phyloP scores from a whole-genome alignment of 768 basidiomycete species.

The Ephemerocybe angulata region DNA sequence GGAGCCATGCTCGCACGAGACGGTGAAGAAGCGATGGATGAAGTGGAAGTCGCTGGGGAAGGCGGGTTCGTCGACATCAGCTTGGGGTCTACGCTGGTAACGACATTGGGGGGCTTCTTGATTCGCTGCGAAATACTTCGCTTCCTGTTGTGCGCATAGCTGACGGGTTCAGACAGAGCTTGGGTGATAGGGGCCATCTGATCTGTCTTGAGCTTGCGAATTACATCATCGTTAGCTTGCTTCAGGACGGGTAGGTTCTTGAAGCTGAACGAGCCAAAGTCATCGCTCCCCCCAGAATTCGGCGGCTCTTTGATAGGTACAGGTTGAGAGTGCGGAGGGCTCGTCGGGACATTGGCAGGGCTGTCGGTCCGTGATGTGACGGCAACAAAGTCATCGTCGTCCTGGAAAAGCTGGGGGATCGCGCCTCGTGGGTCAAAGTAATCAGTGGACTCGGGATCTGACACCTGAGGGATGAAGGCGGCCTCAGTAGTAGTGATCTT shows the following conservation, averaged over 20 bases:
- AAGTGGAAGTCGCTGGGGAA: slow-evolving; percentile 88
- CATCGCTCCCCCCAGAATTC: slow-evolving; percentile 66
- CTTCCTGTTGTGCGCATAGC: slow-evolving; percentile 59
- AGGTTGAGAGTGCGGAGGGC: slow-evolving; percentile 41
- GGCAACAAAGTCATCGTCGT: slow-evolving; percentile 64
- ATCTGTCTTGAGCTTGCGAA: slow-evolving; percentile 91
- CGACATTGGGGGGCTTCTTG: slow-evolving; percentile 78
- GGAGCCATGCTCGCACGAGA: slow-evolving; percentile 73
- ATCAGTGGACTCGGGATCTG: slow-evolving; percentile 98
- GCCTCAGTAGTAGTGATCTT: slow-evolving; percentile 85
- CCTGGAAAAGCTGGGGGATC: slow-evolving; percentile 84
- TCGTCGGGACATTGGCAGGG: slow-evolving; percentile 36
- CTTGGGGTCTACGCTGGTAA: slow-evolving; percentile 66
- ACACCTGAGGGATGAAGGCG: slow-evolving; percentile 91
- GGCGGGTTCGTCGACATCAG: slow-evolving; percentile 71
- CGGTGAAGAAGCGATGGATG: slow-evolving; percentile 86
- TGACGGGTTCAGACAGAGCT: slow-evolving; percentile 61
- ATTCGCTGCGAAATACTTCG: slow-evolving; percentile 79
- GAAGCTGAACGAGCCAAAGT: slow-evolving; percentile 97
- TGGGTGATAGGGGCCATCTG: slow-evolving; percentile 78
- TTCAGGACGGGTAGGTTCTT: slow-evolving; percentile 95
- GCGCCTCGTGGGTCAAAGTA: slow-evolving; percentile 98
- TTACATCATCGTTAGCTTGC: slow-evolving; percentile 97
- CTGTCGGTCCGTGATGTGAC: slow-evolving; percentile 51
- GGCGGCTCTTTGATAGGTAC: slow-evolving; percentile 42